phyloP scores from a whole-genome alignment of 805 yeast species.

The Saccharomycopsis microspora region DNA sequence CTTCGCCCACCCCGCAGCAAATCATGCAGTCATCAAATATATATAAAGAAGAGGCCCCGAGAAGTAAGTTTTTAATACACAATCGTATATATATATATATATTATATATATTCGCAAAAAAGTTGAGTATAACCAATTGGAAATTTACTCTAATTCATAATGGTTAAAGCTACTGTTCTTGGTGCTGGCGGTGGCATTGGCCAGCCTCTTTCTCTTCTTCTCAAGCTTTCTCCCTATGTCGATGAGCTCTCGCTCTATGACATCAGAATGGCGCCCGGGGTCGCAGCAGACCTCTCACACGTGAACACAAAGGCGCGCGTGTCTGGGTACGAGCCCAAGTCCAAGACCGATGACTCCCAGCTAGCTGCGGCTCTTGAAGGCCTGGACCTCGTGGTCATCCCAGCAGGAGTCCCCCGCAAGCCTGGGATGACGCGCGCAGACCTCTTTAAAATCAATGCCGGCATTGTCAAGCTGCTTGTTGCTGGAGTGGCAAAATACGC shows the following conservation, averaged over 20 bases:
- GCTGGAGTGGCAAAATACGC: slow-evolving; percentile 52
- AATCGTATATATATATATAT: no score
- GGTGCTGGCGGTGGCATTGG: slow-evolving; percentile 89
- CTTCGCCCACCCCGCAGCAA: no score
- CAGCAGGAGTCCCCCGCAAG: slow-evolving; percentile 84
- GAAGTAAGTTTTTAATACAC: no score
- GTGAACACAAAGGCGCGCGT: slow-evolving; percentile 62
- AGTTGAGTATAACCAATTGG: no score
- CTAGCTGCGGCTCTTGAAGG: slow-evolving; percentile 59
- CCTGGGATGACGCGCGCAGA: slow-evolving; percentile 88
- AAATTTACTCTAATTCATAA: not conserved
- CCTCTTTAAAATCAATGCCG: slow-evolving; percentile 73
- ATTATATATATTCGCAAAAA: no score
- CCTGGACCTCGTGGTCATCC: slow-evolving; percentile 77
- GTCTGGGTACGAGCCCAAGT: slow-evolving; percentile 35
- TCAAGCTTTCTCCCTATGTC: slow-evolving; percentile 60
- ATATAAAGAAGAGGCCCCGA: not conserved
- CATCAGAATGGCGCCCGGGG: slow-evolving; percentile 67
- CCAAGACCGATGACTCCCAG: slow-evolving; percentile 46
- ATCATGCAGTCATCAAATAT: not conserved
- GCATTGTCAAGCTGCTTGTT: slow-evolving; percentile 67
- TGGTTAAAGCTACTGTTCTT: slow-evolving; percentile 54
- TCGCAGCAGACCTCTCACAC: slow-evolving; percentile 70
- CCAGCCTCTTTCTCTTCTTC: slow-evolving; percentile 50
- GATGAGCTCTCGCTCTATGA: slow-evolving; percentile 62